phyloP scores from a whole-genome alignment of 2,329 filamentous ascomycete species.

The Clonostachys rosea region DNA sequence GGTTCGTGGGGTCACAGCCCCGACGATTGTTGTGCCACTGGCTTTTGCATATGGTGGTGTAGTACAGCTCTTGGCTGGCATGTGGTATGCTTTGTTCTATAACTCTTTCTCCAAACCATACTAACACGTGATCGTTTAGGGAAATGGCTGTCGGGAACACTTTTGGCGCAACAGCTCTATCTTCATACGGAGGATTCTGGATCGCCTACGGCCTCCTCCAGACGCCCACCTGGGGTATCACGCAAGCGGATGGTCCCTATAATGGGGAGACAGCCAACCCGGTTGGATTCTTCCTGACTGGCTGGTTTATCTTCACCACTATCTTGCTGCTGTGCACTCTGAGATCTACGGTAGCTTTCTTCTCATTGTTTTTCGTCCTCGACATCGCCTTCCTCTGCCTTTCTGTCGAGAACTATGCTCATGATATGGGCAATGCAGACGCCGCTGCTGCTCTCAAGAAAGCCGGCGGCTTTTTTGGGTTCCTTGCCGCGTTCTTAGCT shows the following conservation, averaged over 20 bases:
- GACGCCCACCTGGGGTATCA: conserved; percentile 60
- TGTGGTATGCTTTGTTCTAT: conserved; percentile 61
- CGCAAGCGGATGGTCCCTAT: conserved; percentile 38
- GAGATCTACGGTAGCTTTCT: conserved; percentile 74
- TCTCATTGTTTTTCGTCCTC: conserved; percentile 71
- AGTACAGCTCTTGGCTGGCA: conserved; percentile 75
- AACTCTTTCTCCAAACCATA: too few species aligned
- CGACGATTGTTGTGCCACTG: conserved; percentile 64
- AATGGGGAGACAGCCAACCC: conserved; percentile 43
- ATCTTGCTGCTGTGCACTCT: conserved; percentile 71
- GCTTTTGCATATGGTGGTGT: conserved; percentile 75
- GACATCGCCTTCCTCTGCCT: conserved; percentile 74
- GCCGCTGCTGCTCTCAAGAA: conserved; percentile 52
- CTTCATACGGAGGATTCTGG: conserved; percentile 84
- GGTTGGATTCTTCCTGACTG: conserved; percentile 69
- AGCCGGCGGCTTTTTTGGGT: conserved; percentile 75
- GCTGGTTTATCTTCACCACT: conserved; percentile 84
- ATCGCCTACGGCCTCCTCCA: conserved; percentile 69
- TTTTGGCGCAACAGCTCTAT: conserved; percentile 76
- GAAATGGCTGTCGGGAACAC: conserved; percentile 88
- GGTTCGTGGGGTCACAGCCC: conserved; percentile 50
- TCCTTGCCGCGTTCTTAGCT: conserved; percentile 73
- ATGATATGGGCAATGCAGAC: conserved; percentile 41
- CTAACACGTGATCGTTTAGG: conserved; percentile 34
- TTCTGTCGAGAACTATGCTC: conserved; percentile 55